Evolutionary conservation across 75 land plant genomes (phyloP).

Genomic region (Pseudotsuga menziesii): DNA sequence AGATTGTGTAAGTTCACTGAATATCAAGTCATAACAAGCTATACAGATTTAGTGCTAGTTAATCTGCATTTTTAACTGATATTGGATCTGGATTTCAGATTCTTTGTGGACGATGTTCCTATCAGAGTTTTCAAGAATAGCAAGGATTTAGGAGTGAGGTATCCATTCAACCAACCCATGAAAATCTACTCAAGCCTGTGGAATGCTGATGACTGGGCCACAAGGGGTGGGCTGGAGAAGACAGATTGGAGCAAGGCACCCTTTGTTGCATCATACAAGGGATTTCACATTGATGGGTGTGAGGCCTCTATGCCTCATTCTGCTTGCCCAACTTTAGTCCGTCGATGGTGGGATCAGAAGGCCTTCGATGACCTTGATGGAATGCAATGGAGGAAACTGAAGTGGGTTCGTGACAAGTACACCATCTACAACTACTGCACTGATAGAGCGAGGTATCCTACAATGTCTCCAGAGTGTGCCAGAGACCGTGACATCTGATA

Average conservation of each 20-base stretch:
- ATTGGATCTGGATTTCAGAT: constrained; percentile 17
- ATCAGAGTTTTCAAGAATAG: constrained; percentile 53
- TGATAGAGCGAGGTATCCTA: constrained; percentile 21
- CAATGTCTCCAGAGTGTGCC: constrained; percentile 24
- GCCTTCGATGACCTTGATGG: constrained; percentile 29
- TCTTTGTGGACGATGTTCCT: constrained; percentile 46
- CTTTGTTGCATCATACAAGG: constrained; percentile 34
- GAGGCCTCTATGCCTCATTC: constrained; percentile 14
- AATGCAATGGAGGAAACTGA: constrained; percentile 13
- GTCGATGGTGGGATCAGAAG: constrained; percentile 36
- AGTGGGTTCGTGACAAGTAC: constrained; percentile 24
- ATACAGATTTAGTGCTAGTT: too few species aligned
- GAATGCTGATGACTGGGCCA: constrained; percentile 65
- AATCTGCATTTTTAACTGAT: too few species aligned
- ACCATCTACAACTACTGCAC: constrained; percentile 50
- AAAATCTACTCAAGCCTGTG: constrained; percentile 49
- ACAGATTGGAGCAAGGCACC: constrained; percentile 47
- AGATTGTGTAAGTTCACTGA: constrained; percentile 16
- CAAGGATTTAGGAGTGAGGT: constrained; percentile 43
- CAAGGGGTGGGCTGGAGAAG: constrained; percentile 51
- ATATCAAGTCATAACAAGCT: too few species aligned
- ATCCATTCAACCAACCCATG: constrained; percentile 51
- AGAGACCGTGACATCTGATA: constrained; percentile 19
- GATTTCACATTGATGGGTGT: constrained; percentile 49
- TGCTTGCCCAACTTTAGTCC: constrained; percentile 20